A percentile compares a stretch with the other conserved stretches of the same genome.
Evolutionary conservation across 306 rosid genomes (phyloP).

Genomic region (Oemleria cerasiformis): DNA sequence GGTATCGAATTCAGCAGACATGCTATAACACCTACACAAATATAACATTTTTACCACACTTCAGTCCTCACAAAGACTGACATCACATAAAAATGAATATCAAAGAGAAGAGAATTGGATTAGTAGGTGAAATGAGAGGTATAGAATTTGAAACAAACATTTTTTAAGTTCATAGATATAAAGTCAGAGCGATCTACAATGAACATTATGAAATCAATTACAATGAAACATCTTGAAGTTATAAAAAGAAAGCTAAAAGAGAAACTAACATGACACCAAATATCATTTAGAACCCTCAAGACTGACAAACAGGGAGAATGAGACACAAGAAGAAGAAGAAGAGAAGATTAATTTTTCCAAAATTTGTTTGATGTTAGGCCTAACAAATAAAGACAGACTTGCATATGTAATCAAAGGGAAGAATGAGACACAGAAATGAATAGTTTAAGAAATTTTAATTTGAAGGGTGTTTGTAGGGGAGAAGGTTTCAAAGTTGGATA

Average conservation of each 20-base stretch:
- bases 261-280: constrained; percentile 11
- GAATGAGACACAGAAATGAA: not conserved
- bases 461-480: not conserved
- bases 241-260: not conserved
- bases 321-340: too few species aligned
- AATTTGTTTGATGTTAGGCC: not conserved
- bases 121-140: not conserved
- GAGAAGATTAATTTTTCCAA: not conserved
- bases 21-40: too few species aligned
- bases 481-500: constrained; percentile 25
- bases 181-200: constrained; percentile 6
- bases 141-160: not conserved
- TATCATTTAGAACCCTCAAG: constrained; percentile 50
- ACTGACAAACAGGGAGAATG: constrained; percentile 92
- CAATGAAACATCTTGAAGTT: not conserved
- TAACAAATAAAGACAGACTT: constrained; percentile 2
- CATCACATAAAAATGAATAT: not conserved
- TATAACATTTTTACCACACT: too few species aligned
- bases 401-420: constrained; percentile 7
- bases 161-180: not conserved
- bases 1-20: too few species aligned
- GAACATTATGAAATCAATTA: constrained; percentile 6
- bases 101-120: not conserved
- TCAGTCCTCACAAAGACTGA: too few species aligned
- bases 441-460: not conserved